These are phyloP conservation scores for Paramecium caudatum DNA, from an alignment of 73 alveolate species.

Conservation along the genomic window DNA sequence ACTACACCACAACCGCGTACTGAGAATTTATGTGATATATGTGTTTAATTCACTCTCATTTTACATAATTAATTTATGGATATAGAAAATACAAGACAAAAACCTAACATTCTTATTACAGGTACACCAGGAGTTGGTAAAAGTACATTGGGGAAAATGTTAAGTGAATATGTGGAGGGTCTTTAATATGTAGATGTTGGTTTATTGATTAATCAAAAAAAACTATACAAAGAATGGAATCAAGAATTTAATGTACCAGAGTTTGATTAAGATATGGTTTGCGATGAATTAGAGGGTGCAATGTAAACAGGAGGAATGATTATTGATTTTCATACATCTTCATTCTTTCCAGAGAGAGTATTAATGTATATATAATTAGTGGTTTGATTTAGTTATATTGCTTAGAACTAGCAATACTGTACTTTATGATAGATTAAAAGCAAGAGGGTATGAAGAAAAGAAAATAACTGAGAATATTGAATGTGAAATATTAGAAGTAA, in stretches of 20 bases:
- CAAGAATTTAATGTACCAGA: slow-evolving; percentile 96
- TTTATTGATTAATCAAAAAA: slow-evolving; percentile 88
- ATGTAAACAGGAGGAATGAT: slow-evolving; percentile 91
- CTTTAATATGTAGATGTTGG: slow-evolving; percentile 93
- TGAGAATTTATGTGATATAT: not conserved
- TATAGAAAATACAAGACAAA: slow-evolving; percentile 47
- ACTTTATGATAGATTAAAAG: slow-evolving; percentile 94
- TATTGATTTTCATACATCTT: slow-evolving; percentile 96
- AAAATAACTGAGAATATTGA: slow-evolving; percentile 98
- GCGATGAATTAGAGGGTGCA: slow-evolving; percentile 89
- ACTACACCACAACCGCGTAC: slow-evolving; percentile 73
- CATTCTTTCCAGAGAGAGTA: slow-evolving; percentile 94
- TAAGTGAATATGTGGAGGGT: slow-evolving; percentile 88
- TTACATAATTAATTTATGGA: slow-evolving; percentile 53
- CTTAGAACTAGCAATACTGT: slow-evolving; percentile 94
- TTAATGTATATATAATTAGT: slow-evolving; percentile 52
- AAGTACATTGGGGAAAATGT: slow-evolving; percentile 93
- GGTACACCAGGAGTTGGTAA: slow-evolving; percentile 99
- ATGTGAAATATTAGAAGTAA: slow-evolving; percentile 97
- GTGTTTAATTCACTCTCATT: not conserved
- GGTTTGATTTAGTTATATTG: slow-evolving; percentile 94
- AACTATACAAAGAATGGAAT: slow-evolving; percentile 96
- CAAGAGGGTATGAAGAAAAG: slow-evolving; percentile 95
- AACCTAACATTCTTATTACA: slow-evolving; percentile 95
- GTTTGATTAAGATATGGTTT: slow-evolving; percentile 98